Evolutionary conservation across 108 stramenopile genomes (phyloP), one percentile per base, ranked within the genome.

Genomic region (Cylindrotheca closterium): DNA sequence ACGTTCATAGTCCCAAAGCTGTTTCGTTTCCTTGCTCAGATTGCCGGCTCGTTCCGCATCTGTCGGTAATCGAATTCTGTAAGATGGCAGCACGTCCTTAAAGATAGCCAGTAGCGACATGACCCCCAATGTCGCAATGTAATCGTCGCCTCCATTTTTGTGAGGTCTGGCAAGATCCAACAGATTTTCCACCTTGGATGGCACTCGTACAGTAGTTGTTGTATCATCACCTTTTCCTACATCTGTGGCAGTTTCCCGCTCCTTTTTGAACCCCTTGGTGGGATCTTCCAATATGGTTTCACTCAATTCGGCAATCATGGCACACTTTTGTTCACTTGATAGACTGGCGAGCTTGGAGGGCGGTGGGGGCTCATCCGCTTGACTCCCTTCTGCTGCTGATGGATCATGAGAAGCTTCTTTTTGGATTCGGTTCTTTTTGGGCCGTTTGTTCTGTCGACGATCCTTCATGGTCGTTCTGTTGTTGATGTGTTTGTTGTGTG

Each of bases 11-110:
- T 81, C 82, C 77, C 88, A 83, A 19, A 84, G 65, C 45, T 71
- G 53, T 69, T 91, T 92, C 25, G 89, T 92, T 49, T 97, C 97
- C 71, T 96, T 96, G 54, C 81, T 73, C 21, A 94, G 88, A 60
- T 87, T 77, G 3, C 84, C 88, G 7, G 85, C 71, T 71, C 77
- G 67, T 69, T 96, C 96, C 0, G 74, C 60, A 51, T 79, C 85
- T 4, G 89, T 93, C 25, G 93, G 95, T n/a, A 92, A 61, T 24
- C 94, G 85, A 30, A 98, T 95, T 23, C 96, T 82, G 68, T 97
- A 96, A 10, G 80, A 71, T 12, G 97, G 97, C 3, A 96, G 49
- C 30, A 98, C 86, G 55, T 98, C 97, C 65, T 83, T 79, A 55
- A 94, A 96, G 10, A 98, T 84, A 18, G 95, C 95, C 46, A 96